Base-by-base conservation (phyloP, 805 yeast genomes). In the Starmerella floricola region DNA sequence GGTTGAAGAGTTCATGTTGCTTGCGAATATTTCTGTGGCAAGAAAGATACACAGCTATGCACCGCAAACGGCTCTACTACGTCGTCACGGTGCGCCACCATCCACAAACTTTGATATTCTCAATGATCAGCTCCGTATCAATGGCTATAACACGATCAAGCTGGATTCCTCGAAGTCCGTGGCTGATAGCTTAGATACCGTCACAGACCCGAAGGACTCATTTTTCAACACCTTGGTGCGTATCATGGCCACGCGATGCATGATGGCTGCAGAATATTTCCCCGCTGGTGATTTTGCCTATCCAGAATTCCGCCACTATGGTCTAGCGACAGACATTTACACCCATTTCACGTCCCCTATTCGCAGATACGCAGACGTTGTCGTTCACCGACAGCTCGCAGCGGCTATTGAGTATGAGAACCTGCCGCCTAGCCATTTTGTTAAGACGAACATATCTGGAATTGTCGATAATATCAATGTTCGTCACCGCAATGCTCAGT, bases 241-340 rank as follows among this genome's bases (percentile, higher is more conserved):
- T 62, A 91, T 91, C 51, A 80, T 91, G 94, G 91, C 96, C 6
- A 91, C 99, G 0, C 73, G 99, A 55, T 88, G 97, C 64, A 91
- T 91, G 98, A 84, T 86, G 81, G 95, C 98, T 2, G 99, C 99
- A 2, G 96, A 88, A 59, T 91, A 91, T 59, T 91, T 91, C 65
- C 78, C 93, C 10, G 75, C 95, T 0, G 97, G 99, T 8, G 76
- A 81, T 13, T 84, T 71, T 56, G 82, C 94, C 8, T 84, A 85
- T 57, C 77, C 93, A 12, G 98, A 91, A 50, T 91, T 84, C 68
- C 76, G 79, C 48, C 99, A 91, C 69, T 91, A 91, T 62, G 99
- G 99, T 61, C 71, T 91, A 49, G 99, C 99, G 2, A 86, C 88
- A 40, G 96, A 87, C 53, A 91, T 91, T 35, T 91, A 91, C 62